Base-by-base conservation (phyloP, 306 rosid genomes). In the Trifolium subterraneum region DNA sequence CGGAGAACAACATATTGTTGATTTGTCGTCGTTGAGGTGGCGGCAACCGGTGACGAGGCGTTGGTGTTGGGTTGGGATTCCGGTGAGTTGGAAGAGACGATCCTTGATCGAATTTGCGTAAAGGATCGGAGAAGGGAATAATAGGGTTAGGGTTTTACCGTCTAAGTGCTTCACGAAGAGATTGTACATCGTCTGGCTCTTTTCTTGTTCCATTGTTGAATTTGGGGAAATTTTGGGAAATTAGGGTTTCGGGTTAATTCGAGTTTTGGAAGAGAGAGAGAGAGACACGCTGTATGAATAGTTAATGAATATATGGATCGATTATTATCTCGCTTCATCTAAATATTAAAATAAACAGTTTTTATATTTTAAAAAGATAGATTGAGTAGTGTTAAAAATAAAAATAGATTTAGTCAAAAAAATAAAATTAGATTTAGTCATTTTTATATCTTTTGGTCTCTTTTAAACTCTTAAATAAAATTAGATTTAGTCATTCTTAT, bases 61-160 rank as follows among this genome's bases (percentile, higher is more conserved):
- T 86, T 90, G 99, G 62, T 76, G 88, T 20, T 52, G 87, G 7
- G 84, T 55, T 66, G 93, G 97, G 73, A 95, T 87, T 65, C 84
- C 85, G 72, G 99, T 92, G 78, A 79, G 80, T 11, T 87, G 73
- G 58, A 75, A 83, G 11, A 95, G 86, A 48, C 92, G 90, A 35
- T 70, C 76, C 81, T 88, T 95, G 35, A 95, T 63, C 70, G 81
- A 82, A 59, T 20, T 36, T 13, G 86, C 84, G 69, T 35, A 50
- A 12, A 90, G 70, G 1, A 54, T 75, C 10, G 93, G 92, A 64
- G 90, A 83, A 2, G 83, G 66, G 84, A 88, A 84, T 64, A 77
- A 74, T 52, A 94, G 90, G 86, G 87, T 83, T 62, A 88, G 88
- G 92, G 99, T 90, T 86, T 88, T 90, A 3, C 99, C 92, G 36